These are phyloP conservation scores for Warburgia ugandensis DNA, from an alignment of 164 flowering plant species.

Conservation along the genomic window DNA sequence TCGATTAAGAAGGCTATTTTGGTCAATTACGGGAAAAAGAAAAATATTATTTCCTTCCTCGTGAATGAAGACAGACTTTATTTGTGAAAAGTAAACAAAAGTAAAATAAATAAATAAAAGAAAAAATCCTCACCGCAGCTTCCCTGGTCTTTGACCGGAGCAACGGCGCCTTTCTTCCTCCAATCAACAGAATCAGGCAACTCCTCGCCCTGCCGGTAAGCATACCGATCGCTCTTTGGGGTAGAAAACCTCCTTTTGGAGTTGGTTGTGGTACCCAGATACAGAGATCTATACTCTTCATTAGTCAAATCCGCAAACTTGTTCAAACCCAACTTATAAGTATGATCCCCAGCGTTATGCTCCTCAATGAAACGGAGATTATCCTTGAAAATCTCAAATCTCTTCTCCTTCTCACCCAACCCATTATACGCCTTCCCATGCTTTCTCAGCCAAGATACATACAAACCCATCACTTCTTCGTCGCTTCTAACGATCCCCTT, in stretches of 20 bases:
- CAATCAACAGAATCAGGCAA: constrained; percentile 82
- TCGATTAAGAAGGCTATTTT: no score
- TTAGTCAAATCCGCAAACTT: constrained; percentile 75
- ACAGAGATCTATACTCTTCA: constrained; percentile 58
- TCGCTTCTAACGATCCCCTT: constrained; percentile 23
- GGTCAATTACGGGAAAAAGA: no score
- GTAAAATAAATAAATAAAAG: background rate
- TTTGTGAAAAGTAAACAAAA: background rate
- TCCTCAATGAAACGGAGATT: constrained; percentile 62
- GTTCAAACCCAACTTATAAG: constrained; percentile 58
- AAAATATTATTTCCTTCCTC: no score
- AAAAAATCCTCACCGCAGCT: constrained; percentile 57
- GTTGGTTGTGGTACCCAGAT: constrained; percentile 49
- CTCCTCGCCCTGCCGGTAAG: constrained; percentile 39
- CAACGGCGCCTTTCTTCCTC: constrained; percentile 80
- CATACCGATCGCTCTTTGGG: constrained; percentile 41
- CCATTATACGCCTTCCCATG: constrained; percentile 54
- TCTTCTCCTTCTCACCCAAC: constrained; percentile 34
- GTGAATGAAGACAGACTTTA: no score
- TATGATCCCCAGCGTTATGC: constrained; percentile 44
- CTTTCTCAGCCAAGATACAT: constrained; percentile 46
- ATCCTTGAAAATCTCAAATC: constrained; percentile 26
- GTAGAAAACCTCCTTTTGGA: constrained; percentile 20
- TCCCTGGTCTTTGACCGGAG: constrained; percentile 71
- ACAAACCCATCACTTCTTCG: constrained; percentile 33